Percentiles rank a stretch among this genome's conserved stretches.
phyloP scores from a whole-genome alignment of 768 basidiomycete genomes.

The Lyophyllum shimeji region DNA sequence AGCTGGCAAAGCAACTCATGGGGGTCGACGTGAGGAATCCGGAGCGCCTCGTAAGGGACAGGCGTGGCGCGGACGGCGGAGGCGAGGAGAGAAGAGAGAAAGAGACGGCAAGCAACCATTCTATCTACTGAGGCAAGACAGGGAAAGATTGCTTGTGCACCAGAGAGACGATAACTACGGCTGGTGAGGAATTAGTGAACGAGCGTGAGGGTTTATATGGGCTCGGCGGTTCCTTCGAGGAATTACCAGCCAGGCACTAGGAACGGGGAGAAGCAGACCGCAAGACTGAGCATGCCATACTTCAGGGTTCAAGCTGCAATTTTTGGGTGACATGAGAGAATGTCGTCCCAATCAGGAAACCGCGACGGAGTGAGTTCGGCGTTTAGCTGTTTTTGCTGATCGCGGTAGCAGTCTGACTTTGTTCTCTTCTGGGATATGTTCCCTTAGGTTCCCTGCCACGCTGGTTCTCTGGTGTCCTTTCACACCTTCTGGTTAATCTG shows the following conservation, averaged over 20 bases:
- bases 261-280: conserved; percentile 15
- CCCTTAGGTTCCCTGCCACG: background rate
- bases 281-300: conserved; percentile 1
- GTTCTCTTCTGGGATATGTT: conserved; percentile 12
- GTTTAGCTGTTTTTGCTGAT: conserved; percentile 9
- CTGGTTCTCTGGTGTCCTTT: background rate
- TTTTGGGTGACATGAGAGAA: conserved; percentile 22
- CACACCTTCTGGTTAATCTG: conserved; percentile 6
- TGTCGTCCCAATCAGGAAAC: conserved; percentile 18
- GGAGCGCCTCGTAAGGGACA: conserved; percentile 19
- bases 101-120: conserved; percentile 36
- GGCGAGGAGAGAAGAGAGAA: conserved; percentile 31
- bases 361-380: conserved; percentile 7
- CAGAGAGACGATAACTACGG: conserved; percentile 17
- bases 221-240: background rate
- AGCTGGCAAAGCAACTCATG: conserved; percentile 46
- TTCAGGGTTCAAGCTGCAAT: conserved; percentile 11
- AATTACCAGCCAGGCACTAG: conserved; percentile 18
- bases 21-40: conserved; percentile 36
- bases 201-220: conserved; percentile 18
- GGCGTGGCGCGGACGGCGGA: conserved; percentile 32
- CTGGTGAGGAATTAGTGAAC: conserved; percentile 17
- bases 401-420: conserved; percentile 7
- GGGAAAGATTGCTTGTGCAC: conserved; percentile 8
- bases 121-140: background rate